Evolutionary conservation across 306 rosid species (phyloP), one percentile per base, ranked within the genome.

Genomic region (Quercus cerris): DNA sequence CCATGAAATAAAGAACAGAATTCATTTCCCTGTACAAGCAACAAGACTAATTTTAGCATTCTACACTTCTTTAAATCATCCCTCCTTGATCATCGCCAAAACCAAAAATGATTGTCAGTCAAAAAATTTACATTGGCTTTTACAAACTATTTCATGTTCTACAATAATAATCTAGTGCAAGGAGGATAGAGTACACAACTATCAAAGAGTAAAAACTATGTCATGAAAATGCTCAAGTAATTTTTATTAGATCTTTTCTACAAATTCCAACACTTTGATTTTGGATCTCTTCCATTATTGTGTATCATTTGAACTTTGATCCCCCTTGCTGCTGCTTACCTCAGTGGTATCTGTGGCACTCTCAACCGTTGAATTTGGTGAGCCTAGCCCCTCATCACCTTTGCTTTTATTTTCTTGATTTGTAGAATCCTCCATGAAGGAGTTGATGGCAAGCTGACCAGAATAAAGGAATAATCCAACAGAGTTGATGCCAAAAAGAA

Each of bases 381-480:
- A 87, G 49, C 86, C 82, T 57, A 80, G 68, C 85, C 73, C 86
- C 71, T 79, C 89, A 28, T 81, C 74, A 70, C 81, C 84, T 81
- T 77, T 84, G 74, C 49, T 84, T 78, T 84, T 81, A 73, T 86
- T 82, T 81, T 85, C 81, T 74, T 79, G 71, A 71, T 81, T 86
- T 31, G 80, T 69, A 59, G 88, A 81, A 61, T 33, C 97, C 72
- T 82, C 94, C 81, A 52, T 77, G 3, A 88, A 22, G 70, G 97
- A 92, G 70, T 91, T 84, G 27, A 93, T 63, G 86, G 90, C 90
- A 61, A 95, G 92, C 87, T 94, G 94, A 79, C 90, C 94, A 59
- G 97, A 89, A 82, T 93, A 93, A 77, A 94, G 97, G 75, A 94
- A 75, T 67, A 94, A 85, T 55, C 97, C 99, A 8, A 94, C 35